Evolutionary conservation across 495 filamentous ascomycete species (phyloP).

Genomic region (Chaetomidium leptoderma): DNA sequence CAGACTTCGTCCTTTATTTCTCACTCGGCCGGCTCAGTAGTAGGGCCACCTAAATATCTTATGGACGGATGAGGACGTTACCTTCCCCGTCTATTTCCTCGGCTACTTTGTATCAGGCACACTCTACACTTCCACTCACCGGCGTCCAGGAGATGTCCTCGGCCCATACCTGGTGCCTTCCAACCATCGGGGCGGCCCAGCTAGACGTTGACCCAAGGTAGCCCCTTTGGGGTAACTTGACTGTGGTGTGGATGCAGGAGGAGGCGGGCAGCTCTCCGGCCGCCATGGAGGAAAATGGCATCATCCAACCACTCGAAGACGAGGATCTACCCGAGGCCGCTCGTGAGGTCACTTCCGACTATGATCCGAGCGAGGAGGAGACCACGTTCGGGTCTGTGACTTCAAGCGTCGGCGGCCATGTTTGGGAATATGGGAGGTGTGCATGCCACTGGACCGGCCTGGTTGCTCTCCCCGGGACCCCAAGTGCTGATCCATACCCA

Average conservation of each 20-base stretch:
- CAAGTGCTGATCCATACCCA: slow-evolving; percentile 10
- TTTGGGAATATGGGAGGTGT: slow-evolving; percentile 38
- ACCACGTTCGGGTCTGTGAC: slow-evolving; percentile 33
- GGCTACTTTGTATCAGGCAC: no score
- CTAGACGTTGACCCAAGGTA: not conserved
- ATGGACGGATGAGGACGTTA: no score
- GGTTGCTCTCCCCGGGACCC: not conserved
- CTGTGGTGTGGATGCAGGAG: slow-evolving; percentile 10
- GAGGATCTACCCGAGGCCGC: slow-evolving; percentile 9
- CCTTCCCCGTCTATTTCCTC: no score
- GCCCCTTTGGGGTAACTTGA: not conserved
- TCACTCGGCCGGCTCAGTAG: no score
- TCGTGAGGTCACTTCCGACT: slow-evolving; percentile 33
- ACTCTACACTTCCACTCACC: not conserved
- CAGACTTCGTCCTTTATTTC: not conserved
- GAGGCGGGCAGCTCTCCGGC: not conserved
- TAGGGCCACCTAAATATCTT: no score
- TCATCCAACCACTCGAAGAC: slow-evolving; percentile 24
- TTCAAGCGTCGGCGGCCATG: slow-evolving; percentile 33
- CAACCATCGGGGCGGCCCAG: not conserved
- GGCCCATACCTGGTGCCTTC: not conserved
- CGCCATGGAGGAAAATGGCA: slow-evolving; percentile 27
- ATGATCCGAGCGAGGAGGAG: slow-evolving; percentile 26
- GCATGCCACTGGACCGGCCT: not conserved
- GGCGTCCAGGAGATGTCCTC: not conserved